Percentiles rank a stretch among this genome's conserved stretches.
Conservation (phyloP, 2,329 filamentous ascomycete species). For the Alternaria ethzedia region DNA sequence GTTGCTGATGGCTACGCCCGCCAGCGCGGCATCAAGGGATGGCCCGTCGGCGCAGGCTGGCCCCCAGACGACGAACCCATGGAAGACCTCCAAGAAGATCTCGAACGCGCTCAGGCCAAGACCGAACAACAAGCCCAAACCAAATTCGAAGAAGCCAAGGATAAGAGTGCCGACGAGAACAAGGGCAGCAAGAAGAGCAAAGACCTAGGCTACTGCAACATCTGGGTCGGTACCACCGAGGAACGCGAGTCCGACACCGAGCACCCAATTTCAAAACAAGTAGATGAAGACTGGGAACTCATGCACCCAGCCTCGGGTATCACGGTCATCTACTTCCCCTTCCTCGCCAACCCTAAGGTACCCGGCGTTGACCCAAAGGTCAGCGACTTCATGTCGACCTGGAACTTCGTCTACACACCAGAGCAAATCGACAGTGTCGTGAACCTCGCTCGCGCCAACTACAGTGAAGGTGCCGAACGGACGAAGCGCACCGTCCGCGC, state of each 20-base stretch:
- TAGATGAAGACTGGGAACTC: slow-evolving; percentile 69
- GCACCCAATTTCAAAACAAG: slow-evolving; percentile 59
- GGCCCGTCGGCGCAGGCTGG: slow-evolving; percentile 96
- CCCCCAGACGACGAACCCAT: slow-evolving; percentile 68
- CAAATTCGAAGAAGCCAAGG: slow-evolving; percentile 67
- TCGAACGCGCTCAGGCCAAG: slow-evolving; percentile 71
- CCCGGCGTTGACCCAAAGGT: slow-evolving; percentile 81
- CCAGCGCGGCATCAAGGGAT: slow-evolving; percentile 89
- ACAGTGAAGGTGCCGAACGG: slow-evolving; percentile 78
- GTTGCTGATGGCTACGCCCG: slow-evolving; percentile 91
- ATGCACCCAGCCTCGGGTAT: slow-evolving; percentile 83
- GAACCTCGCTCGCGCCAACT: slow-evolving; percentile 83
- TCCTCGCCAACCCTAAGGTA: slow-evolving; percentile 81
- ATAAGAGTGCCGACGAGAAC: slow-evolving; percentile 37
- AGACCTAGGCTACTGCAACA: slow-evolving; percentile 84
- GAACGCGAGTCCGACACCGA: slow-evolving; percentile 68
- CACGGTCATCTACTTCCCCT: slow-evolving; percentile 87
- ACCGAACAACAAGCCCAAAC: slow-evolving; percentile 65
- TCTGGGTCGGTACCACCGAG: slow-evolving; percentile 88
- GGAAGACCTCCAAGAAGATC: slow-evolving; percentile 66
- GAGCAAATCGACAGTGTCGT: slow-evolving; percentile 89
- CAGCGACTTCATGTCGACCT: slow-evolving; percentile 89
- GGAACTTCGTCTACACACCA: slow-evolving; percentile 97
- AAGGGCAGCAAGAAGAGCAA: slow-evolving; percentile 37
- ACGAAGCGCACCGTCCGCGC: slow-evolving; percentile 80